Conservation (phyloP, 2,329 filamentous ascomycete genomes). For the Clonostachys sp. region DNA sequence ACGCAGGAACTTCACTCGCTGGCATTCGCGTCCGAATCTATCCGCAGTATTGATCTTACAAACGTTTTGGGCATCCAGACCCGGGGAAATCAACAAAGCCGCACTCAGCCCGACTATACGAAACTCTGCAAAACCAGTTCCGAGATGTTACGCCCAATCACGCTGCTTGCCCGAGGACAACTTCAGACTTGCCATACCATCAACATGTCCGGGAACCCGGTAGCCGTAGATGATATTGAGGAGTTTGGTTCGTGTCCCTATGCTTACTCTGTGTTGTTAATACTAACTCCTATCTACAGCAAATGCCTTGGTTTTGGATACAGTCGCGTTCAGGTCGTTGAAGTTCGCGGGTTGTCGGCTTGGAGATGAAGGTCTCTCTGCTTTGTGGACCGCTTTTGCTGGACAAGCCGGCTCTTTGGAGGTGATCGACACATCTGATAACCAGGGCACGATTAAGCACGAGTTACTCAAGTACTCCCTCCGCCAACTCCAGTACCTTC, state of each 20-base stretch:
- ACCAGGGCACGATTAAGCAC: slow-evolving; percentile 45
- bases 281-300: no score
- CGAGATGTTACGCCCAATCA: slow-evolving; percentile 41
- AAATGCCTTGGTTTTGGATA: slow-evolving; percentile 22
- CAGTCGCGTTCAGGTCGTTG: slow-evolving; percentile 37
- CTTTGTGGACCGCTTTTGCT: slow-evolving; percentile 41
- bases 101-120: slow-evolving; percentile 7
- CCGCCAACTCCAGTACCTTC: slow-evolving; percentile 34
- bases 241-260: slow-evolving; percentile 34
- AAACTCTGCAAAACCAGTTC: slow-evolving; percentile 17
- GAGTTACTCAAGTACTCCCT: slow-evolving; percentile 38
- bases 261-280: no score
- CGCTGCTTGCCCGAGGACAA: slow-evolving; percentile 42
- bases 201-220: slow-evolving; percentile 41
- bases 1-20: slow-evolving; percentile 53
- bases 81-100: background rate
- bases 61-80: slow-evolving; percentile 28
- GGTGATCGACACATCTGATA: slow-evolving; percentile 46
- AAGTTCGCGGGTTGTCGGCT: slow-evolving; percentile 47
- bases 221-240: slow-evolving; percentile 40
- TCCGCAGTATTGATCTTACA: slow-evolving; percentile 48
- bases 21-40: slow-evolving; percentile 49
- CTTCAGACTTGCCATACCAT: slow-evolving; percentile 46
- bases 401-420: slow-evolving; percentile 39
- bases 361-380: slow-evolving; percentile 39